phyloP scores from a whole-genome alignment of 257 asterid genomes.

The Lycium ferocissimum region DNA sequence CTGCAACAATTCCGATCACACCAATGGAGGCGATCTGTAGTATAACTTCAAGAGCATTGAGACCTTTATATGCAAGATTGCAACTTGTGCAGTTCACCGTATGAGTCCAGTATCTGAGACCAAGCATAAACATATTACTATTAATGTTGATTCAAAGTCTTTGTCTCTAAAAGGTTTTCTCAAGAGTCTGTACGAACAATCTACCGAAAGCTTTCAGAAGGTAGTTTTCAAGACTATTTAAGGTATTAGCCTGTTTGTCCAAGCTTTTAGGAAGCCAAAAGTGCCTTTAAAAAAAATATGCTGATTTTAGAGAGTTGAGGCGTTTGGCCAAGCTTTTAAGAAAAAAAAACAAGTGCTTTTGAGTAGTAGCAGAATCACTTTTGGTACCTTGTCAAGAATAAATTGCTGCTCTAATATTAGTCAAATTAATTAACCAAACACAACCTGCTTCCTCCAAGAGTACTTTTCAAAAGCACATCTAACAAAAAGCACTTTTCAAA shows the following conservation, averaged over 20 bases:
- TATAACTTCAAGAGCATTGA: slow-evolving; percentile 55
- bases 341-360: no score
- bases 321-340: no score
- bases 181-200: neutral
- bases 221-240: neutral
- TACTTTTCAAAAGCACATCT: no score
- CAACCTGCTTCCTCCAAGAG: no score
- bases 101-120: slow-evolving; percentile 82
- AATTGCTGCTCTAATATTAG: no score
- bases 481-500: no score
- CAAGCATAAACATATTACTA: neutral
- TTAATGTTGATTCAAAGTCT: neutral
- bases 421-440: no score
- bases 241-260: neutral
- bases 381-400: no score
- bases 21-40: slow-evolving; percentile 61
- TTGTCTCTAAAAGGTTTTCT: slow-evolving; percentile 1
- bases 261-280: no score
- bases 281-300: no score
- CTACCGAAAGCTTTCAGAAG: neutral
- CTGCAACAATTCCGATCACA: slow-evolving; percentile 65
- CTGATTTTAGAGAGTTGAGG: no score
- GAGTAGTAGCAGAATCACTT: no score
- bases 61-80: slow-evolving; percentile 62
- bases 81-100: slow-evolving; percentile 78